Percentiles rank a stretch among this genome's conserved stretches.
These are phyloP conservation scores for Yamadazyma trypodendri DNA, from an alignment of 1,139 yeast species.

Conservation along the genomic window DNA sequence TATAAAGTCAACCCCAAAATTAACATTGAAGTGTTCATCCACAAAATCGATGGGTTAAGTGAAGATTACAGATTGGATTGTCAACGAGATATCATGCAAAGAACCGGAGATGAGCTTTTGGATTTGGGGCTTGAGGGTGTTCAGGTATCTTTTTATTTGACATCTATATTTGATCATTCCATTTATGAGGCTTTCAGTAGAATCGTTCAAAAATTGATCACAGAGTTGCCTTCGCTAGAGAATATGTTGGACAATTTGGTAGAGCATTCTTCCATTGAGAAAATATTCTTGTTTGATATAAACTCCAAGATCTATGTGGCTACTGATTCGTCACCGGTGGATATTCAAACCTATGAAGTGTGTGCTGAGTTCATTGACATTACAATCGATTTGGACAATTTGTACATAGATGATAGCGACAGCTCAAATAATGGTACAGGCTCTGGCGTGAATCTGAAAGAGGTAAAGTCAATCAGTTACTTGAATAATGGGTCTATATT, in stretches of 20 bases:
- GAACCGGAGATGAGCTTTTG: constrained; percentile 88
- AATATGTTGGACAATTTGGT: constrained; percentile 86
- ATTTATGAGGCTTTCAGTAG: constrained; percentile 94
- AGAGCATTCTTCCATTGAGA: constrained; percentile 86
- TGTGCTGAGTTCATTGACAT: constrained; percentile 97
- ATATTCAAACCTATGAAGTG: constrained; percentile 91
- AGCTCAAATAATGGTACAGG: constrained; percentile 4
- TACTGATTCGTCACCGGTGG: constrained; percentile 94
- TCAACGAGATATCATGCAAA: constrained; percentile 93
- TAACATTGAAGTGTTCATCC: constrained; percentile 89
- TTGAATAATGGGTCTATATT: constrained; percentile 80
- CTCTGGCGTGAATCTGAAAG: constrained; percentile 17
- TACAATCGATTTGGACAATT: constrained; percentile 80
- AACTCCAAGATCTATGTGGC: constrained; percentile 95
- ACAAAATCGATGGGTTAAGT: constrained; percentile 90
- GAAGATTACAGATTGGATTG: constrained; percentile 95
- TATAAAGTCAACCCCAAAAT: constrained; percentile 81
- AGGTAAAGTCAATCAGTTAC: constrained; percentile 67
- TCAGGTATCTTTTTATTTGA: constrained; percentile 84
- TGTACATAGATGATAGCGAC: constrained; percentile 48
- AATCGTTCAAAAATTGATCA: constrained; percentile 85
- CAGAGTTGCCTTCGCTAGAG: constrained; percentile 85
- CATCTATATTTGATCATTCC: constrained; percentile 93
- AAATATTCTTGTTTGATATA: constrained; percentile 87
- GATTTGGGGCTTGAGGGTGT: constrained; percentile 92